Base-by-base conservation (phyloP, 2,329 filamentous ascomycete species). In the Cryphonectria naterciae region DNA sequence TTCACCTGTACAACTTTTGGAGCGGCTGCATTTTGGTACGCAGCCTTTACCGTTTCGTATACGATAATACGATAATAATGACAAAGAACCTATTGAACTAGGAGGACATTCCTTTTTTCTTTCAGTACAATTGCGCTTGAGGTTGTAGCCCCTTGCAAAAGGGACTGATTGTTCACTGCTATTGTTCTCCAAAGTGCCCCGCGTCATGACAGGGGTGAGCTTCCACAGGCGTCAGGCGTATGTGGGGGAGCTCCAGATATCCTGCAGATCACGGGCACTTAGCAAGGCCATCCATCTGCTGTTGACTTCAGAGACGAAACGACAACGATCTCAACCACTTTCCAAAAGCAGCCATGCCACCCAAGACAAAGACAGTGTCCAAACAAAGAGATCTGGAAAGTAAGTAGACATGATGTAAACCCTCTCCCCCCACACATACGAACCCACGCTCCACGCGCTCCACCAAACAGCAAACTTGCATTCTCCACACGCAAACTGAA, bases 301-400 rank as follows among this genome's bases (percentile, higher is more conserved):
- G 22, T 39, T 39, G 49, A 19, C 25, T 5, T 54, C 13, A n/a
- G 28, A 32, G 13, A 56, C 32, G 5, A 28, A 25, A 32, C 35
- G 11, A 58, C 17, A 15, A 46, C 37, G 13, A 66, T 35, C 49
- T 39, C 62, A 17, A 66, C n/a, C n/a, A 22, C 49, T n/a, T 17
- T 22, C 11, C n/a, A 22, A 52, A 64, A 73, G 68, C 72, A 72
- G 66, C 66, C 72, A 73, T 73, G 72, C 72, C 70, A n/a, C 72
- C 72, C 60, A 73, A 73, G 68, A 66, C 72, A 70, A 73, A 73
- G 70, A 65, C 68, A 61, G 67, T 11, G 63, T 62, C 68, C 15
- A 73, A 68, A 72, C 72, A 70, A 67, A 73, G 71, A 69, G 72
- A 73, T 25, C 62, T 60, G 67, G 70, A 73, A 65, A 28, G 72